A percentile compares a stretch with the other conserved stretches of the same genome.
These are phyloP conservation scores for Sungouiozyma ichnusensis DNA, from an alignment of 805 yeast species.

Conservation along the genomic window DNA sequence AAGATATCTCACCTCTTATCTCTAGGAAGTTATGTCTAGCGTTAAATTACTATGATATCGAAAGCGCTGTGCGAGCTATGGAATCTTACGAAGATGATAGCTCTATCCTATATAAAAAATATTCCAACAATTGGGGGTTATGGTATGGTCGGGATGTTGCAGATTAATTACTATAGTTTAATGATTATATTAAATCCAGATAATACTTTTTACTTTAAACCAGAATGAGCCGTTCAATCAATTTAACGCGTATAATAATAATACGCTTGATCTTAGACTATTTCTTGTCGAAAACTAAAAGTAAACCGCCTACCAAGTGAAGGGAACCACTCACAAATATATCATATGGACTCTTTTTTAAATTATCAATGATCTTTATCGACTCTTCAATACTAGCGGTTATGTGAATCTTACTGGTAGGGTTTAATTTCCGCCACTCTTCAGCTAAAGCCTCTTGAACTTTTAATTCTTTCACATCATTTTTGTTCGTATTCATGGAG, in stretches of 20 bases:
- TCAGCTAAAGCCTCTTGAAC: conserved; percentile 71
- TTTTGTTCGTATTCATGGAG: conserved; percentile 73
- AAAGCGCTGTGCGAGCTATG: conserved; percentile 52
- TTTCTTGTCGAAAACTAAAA: conserved; percentile 61
- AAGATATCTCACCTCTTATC: conserved; percentile 56
- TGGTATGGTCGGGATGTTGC: conserved; percentile 61
- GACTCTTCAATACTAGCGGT: conserved; percentile 71
- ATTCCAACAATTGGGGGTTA: conserved; percentile 45
- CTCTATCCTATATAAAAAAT: conserved; percentile 34
- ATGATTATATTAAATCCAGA: too few species aligned
- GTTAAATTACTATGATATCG: conserved; percentile 47
- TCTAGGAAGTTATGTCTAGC: conserved; percentile 55
- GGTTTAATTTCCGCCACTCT: conserved; percentile 53
- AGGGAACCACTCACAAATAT: conserved; percentile 91
- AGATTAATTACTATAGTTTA: conserved; percentile 48
- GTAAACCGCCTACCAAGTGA: conserved; percentile 87
- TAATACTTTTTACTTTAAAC: too few species aligned
- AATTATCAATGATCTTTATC: conserved; percentile 36
- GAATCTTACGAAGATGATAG: conserved; percentile 30
- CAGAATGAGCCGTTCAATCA: too few species aligned
- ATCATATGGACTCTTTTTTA: conserved; percentile 33
- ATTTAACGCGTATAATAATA: too few species aligned
- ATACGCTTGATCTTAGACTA: conserved; percentile 1
- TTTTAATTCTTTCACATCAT: conserved; percentile 63
- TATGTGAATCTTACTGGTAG: conserved; percentile 34